These are phyloP conservation scores for Panellus pusillus DNA, from an alignment of 768 basidiomycete genomes.

Conservation along the genomic window DNA sequence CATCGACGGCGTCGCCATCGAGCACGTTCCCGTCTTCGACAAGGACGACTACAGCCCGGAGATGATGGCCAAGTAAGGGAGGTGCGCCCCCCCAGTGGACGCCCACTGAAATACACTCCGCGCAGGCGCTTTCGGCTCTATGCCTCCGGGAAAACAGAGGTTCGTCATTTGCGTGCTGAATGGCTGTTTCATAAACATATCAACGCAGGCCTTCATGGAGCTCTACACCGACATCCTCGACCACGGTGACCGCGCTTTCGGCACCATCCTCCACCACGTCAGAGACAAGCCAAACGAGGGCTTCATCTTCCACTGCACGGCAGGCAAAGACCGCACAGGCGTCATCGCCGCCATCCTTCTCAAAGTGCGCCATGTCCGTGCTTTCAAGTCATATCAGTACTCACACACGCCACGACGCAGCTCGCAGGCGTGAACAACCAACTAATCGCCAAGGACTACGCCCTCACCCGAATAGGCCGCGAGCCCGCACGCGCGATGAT, in stretches of 20 bases:
- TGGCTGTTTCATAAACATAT: not conserved
- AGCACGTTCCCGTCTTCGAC: slow-evolving; percentile 65
- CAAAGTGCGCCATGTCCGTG: slow-evolving; percentile 42
- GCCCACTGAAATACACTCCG: slow-evolving; percentile 25
- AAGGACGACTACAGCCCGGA: slow-evolving; percentile 82
- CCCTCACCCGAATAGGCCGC: slow-evolving; percentile 74
- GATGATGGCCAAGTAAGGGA: slow-evolving; percentile 79
- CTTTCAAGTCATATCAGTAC: not conserved
- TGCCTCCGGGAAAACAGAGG: slow-evolving; percentile 79
- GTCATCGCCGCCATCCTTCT: slow-evolving; percentile 71
- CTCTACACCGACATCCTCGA: slow-evolving; percentile 78
- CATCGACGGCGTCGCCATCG: slow-evolving; percentile 62
- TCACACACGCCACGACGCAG: slow-evolving; percentile 33
- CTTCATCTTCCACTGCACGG: slow-evolving; percentile 80
- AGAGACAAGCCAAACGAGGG: slow-evolving; percentile 65
- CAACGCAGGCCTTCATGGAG: slow-evolving; percentile 70
- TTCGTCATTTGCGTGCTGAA: slow-evolving; percentile 28
- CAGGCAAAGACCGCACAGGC: slow-evolving; percentile 84
- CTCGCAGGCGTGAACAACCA: slow-evolving; percentile 72
- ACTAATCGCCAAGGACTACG: slow-evolving; percentile 69
- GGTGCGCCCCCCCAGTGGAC: slow-evolving; percentile 27
- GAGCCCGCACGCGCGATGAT: slow-evolving; percentile 76
- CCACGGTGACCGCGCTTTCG: slow-evolving; percentile 66
- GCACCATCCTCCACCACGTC: slow-evolving; percentile 70
- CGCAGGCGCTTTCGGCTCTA: slow-evolving; percentile 69